Evolutionary conservation across 345 rosid species (phyloP), one percentile per base, ranked within the genome.

Genomic region (Populus alba): DNA sequence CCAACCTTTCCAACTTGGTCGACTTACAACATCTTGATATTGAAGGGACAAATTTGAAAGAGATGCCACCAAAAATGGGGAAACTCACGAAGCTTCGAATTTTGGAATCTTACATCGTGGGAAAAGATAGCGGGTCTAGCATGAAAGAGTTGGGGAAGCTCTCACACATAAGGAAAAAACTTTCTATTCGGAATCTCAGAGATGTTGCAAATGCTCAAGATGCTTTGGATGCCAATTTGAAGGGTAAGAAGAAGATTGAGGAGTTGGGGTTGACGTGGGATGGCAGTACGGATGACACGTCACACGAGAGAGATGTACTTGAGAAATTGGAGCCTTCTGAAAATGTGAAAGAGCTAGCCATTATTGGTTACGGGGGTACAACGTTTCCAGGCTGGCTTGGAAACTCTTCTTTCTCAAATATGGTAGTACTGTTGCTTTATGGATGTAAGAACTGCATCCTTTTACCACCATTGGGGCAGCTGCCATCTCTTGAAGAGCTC

Each of bases 401-500:
- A 15, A 35, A 68, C 29, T 68, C 67, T n/a, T 67, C 25, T 17
- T 69, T 68, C 39, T 39, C 16, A 27, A 39, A 69, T 12, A 9
- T 77, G 10, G 73, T 27, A 22, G 0, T 3, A 0, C 25, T 77
- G 68, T 6, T 0, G 1, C 74, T 77, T 9, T 0, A 1, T 23
- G 55, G 57, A 16, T 77, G 74, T 2, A 57, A 39, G 5, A 17
- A 69, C 41, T 72, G 69, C 33, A 12, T 29, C 29, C 0, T 4
- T 0, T 23, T 81, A 3, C 70, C 83, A 31, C 25, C 83, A 2
- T 62, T 76, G 20, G 83, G 80, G 63, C 77, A 49, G 39, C 25
- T 81, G 10, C 25, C 55, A 7, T 53, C 41, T 25, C 77, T 81
- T 0, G 33, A 72, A 27, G 8, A 33, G 2, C 75, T 71, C 3